Evolutionary conservation across 768 basidiomycete genomes (phyloP), one percentile per base, ranked within the genome.

Genomic region (Hypholoma sublateritium): DNA sequence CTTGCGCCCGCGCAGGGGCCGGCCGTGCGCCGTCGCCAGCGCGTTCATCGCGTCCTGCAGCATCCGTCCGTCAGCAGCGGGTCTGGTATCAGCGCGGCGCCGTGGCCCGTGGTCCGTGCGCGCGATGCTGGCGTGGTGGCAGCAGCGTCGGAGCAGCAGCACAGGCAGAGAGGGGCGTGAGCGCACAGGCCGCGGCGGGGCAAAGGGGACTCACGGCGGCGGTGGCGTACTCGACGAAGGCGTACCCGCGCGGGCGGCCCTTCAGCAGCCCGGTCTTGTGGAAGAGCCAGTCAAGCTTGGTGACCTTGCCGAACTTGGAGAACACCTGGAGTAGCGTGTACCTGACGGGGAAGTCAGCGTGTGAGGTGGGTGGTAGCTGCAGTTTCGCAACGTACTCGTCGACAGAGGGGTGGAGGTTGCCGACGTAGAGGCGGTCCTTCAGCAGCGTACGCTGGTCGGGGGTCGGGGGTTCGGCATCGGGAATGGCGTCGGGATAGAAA

Each of bases 191-290:
- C 76, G 75, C 78, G 78, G 75, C 80, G 77, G 74, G 83, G 73
- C 84, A 81, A 73, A 65, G 56, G 41, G 56, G 50, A 87, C 91
- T 78, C 74, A 98, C 96, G 74, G 86, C 84, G 74, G 86, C 80
- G 43, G 81, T 81, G 28, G 79, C 79, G 65, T 87, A 98, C 74
- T 98, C 93, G 34, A 99, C 74, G 63, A 98, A 99, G 0, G 95
- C 95, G 71, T 96, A 98, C 5, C 97, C 96, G 12, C 95, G 80
- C 0, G 97, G 95, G 69, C 92, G 97, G 16, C 97, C 97, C 68
- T 88, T 95, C 66, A 87, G 72, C 12, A 86, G 80, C 0, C 96
- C 97, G 0, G 89, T 77, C 73, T 96, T 98, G 79, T 99, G 95
- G 67, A 98, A 98, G 60, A 98, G 80, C 70, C 87, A 98, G 72